phyloP scores from a whole-genome alignment of 73 alveolate genomes.

The Blepharisma japonicum region DNA sequence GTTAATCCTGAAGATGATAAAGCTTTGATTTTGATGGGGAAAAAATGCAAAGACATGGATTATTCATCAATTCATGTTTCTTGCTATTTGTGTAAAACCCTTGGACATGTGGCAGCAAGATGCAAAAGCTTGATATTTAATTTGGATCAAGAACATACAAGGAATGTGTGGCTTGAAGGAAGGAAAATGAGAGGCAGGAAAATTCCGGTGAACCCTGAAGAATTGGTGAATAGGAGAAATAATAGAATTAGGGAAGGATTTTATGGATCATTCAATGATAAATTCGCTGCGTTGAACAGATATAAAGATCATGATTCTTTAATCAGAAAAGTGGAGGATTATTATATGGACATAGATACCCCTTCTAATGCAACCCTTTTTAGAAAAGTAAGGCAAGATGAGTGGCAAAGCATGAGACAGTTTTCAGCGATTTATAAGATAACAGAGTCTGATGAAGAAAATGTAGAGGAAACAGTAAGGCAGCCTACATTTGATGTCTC shows the following conservation, averaged over 20 bases:
- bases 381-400: too few species aligned
- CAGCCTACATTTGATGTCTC: background rate
- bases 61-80: slow-evolving; percentile 36
- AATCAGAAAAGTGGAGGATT: too few species aligned
- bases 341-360: too few species aligned
- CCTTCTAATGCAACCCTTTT: too few species aligned
- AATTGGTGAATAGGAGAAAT: too few species aligned
- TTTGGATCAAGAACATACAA: background rate
- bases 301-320: too few species aligned
- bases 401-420: background rate
- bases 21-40: background rate
- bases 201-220: too few species aligned
- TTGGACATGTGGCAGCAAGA: slow-evolving; percentile 49
- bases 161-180: background rate
- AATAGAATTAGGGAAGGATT: too few species aligned
- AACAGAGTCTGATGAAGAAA: slow-evolving; percentile 22
- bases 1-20: slow-evolving; percentile 31
- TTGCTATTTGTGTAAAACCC: slow-evolving; percentile 51
- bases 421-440: background rate
- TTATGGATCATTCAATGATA: too few species aligned
- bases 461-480: background rate
- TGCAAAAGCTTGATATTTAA: slow-evolving; percentile 31
- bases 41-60: slow-evolving; percentile 27
- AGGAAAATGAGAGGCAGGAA: background rate
- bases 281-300: too few species aligned